Percentiles rank a stretch among this genome's conserved stretches.
phyloP scores from a whole-genome alignment of 2,329 filamentous ascomycete genomes.

The Elsinoe perseae region DNA sequence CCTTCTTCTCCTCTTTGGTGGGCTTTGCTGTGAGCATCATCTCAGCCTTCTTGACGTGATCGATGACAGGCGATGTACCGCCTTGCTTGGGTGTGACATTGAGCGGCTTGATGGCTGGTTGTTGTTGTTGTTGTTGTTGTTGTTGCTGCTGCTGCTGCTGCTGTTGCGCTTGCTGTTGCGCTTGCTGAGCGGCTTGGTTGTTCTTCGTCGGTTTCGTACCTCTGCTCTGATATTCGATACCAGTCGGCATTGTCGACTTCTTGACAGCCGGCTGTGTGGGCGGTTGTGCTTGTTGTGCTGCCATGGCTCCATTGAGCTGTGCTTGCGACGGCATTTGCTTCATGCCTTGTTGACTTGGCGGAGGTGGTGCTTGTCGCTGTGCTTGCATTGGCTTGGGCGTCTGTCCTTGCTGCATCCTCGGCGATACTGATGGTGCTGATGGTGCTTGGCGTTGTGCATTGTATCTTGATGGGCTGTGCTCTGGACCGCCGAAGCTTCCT shows the following conservation, averaged over 20 bases:
- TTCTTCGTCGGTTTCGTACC: constrained; percentile 16
- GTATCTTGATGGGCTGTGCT: constrained; percentile 56
- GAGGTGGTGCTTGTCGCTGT: constrained; percentile 68
- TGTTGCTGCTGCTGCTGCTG: neutral
- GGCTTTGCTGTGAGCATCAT: constrained; percentile 60
- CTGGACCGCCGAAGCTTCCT: constrained; percentile 49
- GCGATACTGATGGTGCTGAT: constrained; percentile 44
- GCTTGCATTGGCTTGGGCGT: constrained; percentile 52
- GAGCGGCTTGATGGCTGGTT: constrained; percentile 50
- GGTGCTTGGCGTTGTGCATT: constrained; percentile 81
- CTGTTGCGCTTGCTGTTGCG: constrained; percentile 23
- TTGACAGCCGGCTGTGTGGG: constrained; percentile 9
- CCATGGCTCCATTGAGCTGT: constrained; percentile 25
- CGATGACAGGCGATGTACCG: constrained; percentile 45
- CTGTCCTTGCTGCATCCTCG: constrained; percentile 42
- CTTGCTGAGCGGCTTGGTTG: constrained; percentile 22
- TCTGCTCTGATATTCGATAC: constrained; percentile 14
- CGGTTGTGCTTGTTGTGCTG: constrained; percentile 7
- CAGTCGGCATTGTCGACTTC: constrained; percentile 19
- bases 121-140: constrained; percentile 20
- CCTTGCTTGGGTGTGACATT: constrained; percentile 43
- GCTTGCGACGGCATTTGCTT: constrained; percentile 16
- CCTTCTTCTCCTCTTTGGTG: constrained; percentile 70
- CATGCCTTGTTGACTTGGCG: constrained; percentile 46
- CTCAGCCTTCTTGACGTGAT: constrained; percentile 82